Conservation (phyloP, 257 asterid species). For the Salvia hispanica region DNA sequence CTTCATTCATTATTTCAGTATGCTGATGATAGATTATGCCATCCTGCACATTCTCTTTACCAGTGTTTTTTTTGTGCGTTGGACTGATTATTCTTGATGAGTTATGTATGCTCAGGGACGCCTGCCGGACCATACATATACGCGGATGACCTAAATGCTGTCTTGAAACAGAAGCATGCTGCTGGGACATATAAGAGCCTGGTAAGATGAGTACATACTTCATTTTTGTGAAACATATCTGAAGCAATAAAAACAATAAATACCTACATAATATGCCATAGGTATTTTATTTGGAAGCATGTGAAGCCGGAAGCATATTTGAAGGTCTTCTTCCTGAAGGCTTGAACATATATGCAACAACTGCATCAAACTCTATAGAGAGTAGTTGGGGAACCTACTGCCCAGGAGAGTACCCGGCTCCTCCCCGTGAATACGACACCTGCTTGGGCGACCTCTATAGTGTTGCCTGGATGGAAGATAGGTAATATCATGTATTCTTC, state of each 20-base stretch:
- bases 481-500: conserved; percentile 42
- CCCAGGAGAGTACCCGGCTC: conserved; percentile 86
- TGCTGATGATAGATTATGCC: neutral
- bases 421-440: conserved; percentile 84
- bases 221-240: conserved; percentile 7
- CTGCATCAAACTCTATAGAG: conserved; percentile 95
- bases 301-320: conserved; percentile 95
- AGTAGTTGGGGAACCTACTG: conserved; percentile 99
- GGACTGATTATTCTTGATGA: conserved; percentile 24
- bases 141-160: conserved; percentile 63
- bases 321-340: conserved; percentile 92
- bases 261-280: conserved; percentile 26
- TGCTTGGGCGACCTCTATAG: conserved; percentile 97
- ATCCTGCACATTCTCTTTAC: neutral
- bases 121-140: conserved; percentile 77
- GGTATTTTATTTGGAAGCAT: conserved; percentile 97
- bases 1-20: neutral
- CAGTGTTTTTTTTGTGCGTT: neutral
- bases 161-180: conserved; percentile 74
- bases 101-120: conserved; percentile 63
- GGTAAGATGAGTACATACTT: conserved; percentile 45
- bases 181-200: conserved; percentile 84
- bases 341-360: conserved; percentile 86
- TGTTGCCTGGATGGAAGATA: conserved; percentile 98
- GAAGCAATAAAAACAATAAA: conserved; percentile 18